Base-by-base conservation (phyloP, 208 protist species). In the Wallacemonas sp. region DNA sequence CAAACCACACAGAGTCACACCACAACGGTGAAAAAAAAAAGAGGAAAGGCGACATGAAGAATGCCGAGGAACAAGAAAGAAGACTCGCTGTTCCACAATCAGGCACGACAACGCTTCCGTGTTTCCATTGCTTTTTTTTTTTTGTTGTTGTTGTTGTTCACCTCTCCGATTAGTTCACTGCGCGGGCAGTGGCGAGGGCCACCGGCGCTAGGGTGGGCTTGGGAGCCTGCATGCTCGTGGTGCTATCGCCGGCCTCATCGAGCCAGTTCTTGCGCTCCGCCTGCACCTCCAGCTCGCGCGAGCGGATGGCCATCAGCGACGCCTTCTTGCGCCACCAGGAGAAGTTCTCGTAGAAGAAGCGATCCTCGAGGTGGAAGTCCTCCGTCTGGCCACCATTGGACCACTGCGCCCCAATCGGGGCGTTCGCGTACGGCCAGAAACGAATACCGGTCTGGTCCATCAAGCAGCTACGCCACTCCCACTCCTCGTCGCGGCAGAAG, bases 401-500 rank as follows among this genome's bases (percentile, higher is more conserved):
- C 85, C 85, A 96, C 46, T 73, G 77, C 10, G 88, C 87, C 20
- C 84, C 87, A 50, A 92, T 80, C 18, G 88, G 87, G 4, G 91
- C 87, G 65, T 96, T 96, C 12, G 91, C 91, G 72, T 96, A 96
- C 1, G 91, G 91, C 82, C 85, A 96, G 70, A 96, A 96, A 59
- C 91, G 91, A 22, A 94, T 74, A 18, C 91, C 91, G 0, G 91
- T 96, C 64, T 93, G 84, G 64, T 96, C 91, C 91, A 96, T 96
- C 57, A 96, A 61, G 68, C 91, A 96, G 45, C 70, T 93, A n/a
- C 91, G 91, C 91, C 91, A 96, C 81, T 96, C 87, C 86, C 87
- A 96, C 77, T 96, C 91, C 66, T 96, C 91, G 65, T 96, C 91
- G 28, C 91, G 86, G 72, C 91, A 96, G 76, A 96, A 96, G 52